Base-by-base conservation (phyloP, 2,329 filamentous ascomycete genomes). In the Talaromyces verruculosus region DNA sequence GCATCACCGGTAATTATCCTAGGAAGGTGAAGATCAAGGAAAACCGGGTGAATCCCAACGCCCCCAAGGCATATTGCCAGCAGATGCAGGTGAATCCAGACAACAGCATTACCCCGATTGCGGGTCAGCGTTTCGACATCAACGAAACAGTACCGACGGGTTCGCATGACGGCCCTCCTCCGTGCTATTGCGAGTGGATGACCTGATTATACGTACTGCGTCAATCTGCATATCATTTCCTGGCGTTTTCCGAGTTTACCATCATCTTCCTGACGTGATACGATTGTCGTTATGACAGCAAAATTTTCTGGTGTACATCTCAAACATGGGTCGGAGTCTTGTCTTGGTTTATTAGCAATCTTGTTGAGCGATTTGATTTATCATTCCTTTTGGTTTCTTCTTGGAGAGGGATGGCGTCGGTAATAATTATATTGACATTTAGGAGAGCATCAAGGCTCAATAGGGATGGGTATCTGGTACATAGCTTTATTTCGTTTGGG, bases 21-120 rank as follows among this genome's bases (percentile, higher is more conserved):
- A 87, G 85, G 61, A 81, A 86, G 30, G 81, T 90, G 71, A 90
- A 90, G 75, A 82, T 91, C 55, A 86, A 89, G 73, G 88, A 91
- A 75, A 85, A 87, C 61, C 84, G 88, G 28, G 77, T 80, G 51
- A 77, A 80, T 5, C 74, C 79, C 8, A 75, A 74, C 39, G 74
- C 78, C 6, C 68, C 72, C 11, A 71, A 80, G 61, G 84, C 88
- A 0, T 90, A 89, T 73, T 91, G 88, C 72, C 83, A 89, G 71
- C 84, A 89, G 72, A 89, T 89, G 82, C 80, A 85, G 68, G 80
- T 90, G 13, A 77, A 87, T 64, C 76, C 84, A 58, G 79, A 87
- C 68, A 84, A 84, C 35, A 70, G 75, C 8, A 73, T 84, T 15
- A 66, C 67, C 10, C 68, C 74, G 33, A 69, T 75, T 19, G 71